Evolutionary conservation across 2,329 filamentous ascomycete species (phyloP), one percentile per base, ranked within the genome.

Genomic region (Penicillium crustosum): DNA sequence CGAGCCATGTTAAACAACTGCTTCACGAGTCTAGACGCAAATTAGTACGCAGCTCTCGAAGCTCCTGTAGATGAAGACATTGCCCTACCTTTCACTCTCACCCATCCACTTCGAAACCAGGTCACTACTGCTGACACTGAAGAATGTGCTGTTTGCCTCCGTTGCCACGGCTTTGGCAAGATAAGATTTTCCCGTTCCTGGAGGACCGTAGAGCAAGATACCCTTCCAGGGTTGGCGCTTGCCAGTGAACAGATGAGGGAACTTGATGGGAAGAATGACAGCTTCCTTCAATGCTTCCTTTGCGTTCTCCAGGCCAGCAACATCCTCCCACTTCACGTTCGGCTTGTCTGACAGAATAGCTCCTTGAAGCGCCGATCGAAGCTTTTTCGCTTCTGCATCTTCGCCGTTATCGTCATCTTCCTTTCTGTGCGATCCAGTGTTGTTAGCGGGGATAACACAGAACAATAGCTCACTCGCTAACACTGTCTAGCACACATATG

Each of bases 91-190:
- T 86, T 99, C 94, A 82, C 90, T 95, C 78, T 99, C 94, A 80
- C 94, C 94, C 94, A 99, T 99, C 94, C 94, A 99, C 75, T 99
- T 99, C 75, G 91, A 96, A 60, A 99, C 94, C 76, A 99, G 77
- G 74, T 99, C 94, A 72, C 91, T 96, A 82, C 91, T 96, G 78
- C 91, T 96, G 65, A 99, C 93, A 71, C 92, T 97, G 83, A 99
- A 99, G 75, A 99, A 99, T 4, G 94, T 97, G 77, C 93, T 97
- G 77, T 99, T 97, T 58, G 94, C 94, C 78, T 99, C 94, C 19
- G 94, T 99, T 53, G 94, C 94, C 50, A 99, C 93, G 2, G 94
- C 94, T 77, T 97, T 99, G 61, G 94, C 94, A 53, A 99, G 81
- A 76, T 97, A 97, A 81, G 90, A 94, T 82, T 99, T 99, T 79